Conservation (phyloP, 106 monocot species). For the Triglochin maritima region DNA sequence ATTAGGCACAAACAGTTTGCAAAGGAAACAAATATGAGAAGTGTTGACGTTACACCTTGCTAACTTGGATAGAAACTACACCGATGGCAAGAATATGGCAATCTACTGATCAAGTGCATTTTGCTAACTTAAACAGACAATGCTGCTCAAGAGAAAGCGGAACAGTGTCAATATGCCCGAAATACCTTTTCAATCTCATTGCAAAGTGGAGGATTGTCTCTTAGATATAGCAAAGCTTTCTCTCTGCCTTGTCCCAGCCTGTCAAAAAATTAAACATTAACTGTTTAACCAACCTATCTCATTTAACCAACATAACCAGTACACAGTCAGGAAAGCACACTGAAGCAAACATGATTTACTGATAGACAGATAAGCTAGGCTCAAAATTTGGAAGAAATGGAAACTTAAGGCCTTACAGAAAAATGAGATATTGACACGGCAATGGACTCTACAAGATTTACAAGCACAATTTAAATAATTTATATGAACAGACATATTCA, state of each 20-base stretch:
- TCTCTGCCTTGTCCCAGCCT: slow-evolving; percentile 96
- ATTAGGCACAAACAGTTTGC: not conserved
- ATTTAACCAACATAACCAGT: not conserved
- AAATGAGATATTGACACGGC: not conserved
- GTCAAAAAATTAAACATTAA: slow-evolving; percentile 15
- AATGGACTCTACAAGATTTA: not conserved
- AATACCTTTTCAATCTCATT: slow-evolving; percentile 79
- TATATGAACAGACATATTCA: too few relatives aligned
- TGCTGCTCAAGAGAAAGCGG: not conserved
- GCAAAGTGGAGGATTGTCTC: slow-evolving; percentile 61
- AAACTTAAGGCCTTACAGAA: not conserved
- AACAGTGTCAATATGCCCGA: not conserved
- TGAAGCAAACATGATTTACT: not conserved
- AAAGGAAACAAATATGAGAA: not conserved
- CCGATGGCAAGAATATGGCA: not conserved
- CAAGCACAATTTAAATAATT: not conserved
- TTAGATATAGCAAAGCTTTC: slow-evolving; percentile 81
- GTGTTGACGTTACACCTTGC: not conserved
- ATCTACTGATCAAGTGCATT: not conserved
- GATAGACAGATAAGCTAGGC: not conserved
- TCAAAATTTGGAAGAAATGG: not conserved
- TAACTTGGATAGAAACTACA: not conserved
- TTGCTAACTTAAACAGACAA: not conserved
- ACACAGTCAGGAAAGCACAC: not conserved
- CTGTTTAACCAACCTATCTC: not conserved